Conservation (phyloP, 768 basidiomycete genomes). For the Boletus fagicola region DNA sequence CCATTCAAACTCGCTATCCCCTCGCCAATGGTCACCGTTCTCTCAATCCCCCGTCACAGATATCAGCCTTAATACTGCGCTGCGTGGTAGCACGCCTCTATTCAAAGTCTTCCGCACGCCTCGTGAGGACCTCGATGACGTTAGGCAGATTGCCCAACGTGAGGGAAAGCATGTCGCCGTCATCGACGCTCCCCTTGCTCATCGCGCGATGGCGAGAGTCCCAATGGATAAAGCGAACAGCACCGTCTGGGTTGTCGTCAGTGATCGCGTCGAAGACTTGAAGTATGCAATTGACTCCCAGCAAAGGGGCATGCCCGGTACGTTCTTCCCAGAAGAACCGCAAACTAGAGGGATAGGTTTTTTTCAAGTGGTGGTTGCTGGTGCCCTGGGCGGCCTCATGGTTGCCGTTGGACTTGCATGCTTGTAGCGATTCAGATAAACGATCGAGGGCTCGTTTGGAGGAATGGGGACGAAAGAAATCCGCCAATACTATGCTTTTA, state of each 20-base stretch:
- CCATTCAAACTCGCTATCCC: constrained; percentile 22
- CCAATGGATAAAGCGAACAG: constrained; percentile 16
- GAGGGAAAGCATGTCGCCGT: constrained; percentile 34
- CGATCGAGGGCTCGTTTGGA: not conserved
- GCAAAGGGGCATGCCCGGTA: constrained; percentile 33
- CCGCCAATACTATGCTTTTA: constrained; percentile 6
- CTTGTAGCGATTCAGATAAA: constrained; percentile 31
- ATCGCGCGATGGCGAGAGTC: constrained; percentile 20
- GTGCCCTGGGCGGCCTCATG: constrained; percentile 31
- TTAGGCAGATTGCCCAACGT: constrained; percentile 27
- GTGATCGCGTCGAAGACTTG: constrained; percentile 33
- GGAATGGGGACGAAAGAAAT: not conserved
- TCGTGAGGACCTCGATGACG: constrained; percentile 24
- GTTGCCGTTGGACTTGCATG: constrained; percentile 31
- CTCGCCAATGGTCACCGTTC: constrained; percentile 27
- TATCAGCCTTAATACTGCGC: constrained; percentile 23
- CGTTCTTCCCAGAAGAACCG: constrained; percentile 22
- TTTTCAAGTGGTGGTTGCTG: constrained; percentile 35
- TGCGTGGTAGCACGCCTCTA: constrained; percentile 32
- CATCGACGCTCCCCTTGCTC: constrained; percentile 26
- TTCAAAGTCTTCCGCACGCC: constrained; percentile 36
- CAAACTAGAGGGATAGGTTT: constrained; percentile 23
- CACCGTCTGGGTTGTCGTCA: constrained; percentile 34
- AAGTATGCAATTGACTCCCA: constrained; percentile 34
- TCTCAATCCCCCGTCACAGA: constrained; percentile 28